phyloP scores from a whole-genome alignment of 306 rosid species.

The Lathyrus sativus region DNA sequence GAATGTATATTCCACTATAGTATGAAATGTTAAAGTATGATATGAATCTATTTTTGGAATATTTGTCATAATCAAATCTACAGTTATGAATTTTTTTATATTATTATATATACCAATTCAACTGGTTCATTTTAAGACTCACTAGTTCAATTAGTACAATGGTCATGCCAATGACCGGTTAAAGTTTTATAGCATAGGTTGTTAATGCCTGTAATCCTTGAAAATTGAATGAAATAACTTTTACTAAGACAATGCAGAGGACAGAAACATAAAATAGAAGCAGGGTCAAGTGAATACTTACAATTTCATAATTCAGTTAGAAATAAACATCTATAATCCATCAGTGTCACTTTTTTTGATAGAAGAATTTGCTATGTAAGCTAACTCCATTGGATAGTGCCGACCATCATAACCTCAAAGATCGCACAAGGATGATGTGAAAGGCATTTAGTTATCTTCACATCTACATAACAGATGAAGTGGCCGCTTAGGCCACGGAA shows the following conservation, averaged over 20 bases:
- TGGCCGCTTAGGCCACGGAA: too few species aligned
- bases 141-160: neutral
- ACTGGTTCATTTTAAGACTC: neutral
- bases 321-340: neutral
- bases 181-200: neutral
- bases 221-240: conserved; percentile 9
- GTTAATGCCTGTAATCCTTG: conserved; percentile 19
- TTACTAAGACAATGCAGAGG: neutral
- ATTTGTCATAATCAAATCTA: neutral
- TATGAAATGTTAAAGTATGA: neutral
- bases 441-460: too few species aligned
- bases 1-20: neutral
- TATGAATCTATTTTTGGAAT: neutral
- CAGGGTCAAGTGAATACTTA: neutral
- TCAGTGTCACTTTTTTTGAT: neutral
- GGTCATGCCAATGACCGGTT: neutral
- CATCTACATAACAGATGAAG: too few species aligned
- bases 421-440: too few species aligned
- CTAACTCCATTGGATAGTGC: too few species aligned
- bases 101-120: neutral
- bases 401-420: too few species aligned
- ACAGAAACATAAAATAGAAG: conserved; percentile 1
- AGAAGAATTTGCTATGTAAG: too few species aligned
- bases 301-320: neutral
- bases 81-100: neutral